These are phyloP conservation scores for Boeremia lycopersici DNA, from an alignment of 2,329 filamentous ascomycete species.

Conservation along the genomic window DNA sequence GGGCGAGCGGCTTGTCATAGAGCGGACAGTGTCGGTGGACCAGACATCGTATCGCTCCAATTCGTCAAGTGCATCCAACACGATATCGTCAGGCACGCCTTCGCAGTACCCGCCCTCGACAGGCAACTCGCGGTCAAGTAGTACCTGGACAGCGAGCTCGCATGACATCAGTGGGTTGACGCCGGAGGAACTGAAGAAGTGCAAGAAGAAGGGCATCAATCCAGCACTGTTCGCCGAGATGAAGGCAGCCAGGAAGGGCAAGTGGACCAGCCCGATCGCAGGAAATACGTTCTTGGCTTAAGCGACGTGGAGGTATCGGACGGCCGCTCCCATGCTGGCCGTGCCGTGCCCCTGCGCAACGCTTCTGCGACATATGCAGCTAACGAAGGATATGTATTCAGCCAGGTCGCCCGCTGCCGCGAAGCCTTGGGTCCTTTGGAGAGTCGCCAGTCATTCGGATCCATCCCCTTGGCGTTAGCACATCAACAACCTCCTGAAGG, in stretches of 20 bases:
- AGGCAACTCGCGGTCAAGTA: slow-evolving; percentile 29
- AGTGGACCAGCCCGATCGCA: slow-evolving; percentile 44
- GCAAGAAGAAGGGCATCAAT: slow-evolving; percentile 56
- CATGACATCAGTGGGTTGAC: slow-evolving; percentile 48
- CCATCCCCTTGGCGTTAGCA: no score
- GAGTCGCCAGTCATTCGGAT: no score
- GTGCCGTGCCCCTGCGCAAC: no score
- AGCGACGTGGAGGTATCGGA: background rate
- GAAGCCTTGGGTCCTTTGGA: no score
- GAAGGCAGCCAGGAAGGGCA: slow-evolving; percentile 52
- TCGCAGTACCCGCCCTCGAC: slow-evolving; percentile 16
- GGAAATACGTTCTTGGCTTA: slow-evolving; percentile 41
- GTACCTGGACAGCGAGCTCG: slow-evolving; percentile 50
- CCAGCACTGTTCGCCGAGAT: slow-evolving; percentile 55
- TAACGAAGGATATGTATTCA: no score
- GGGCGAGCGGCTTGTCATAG: slow-evolving; percentile 33
- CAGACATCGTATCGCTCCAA: slow-evolving; percentile 41
- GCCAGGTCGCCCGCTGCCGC: no score
- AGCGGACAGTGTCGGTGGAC: slow-evolving; percentile 42
- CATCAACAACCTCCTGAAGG: no score
- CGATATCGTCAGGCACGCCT: slow-evolving; percentile 27
- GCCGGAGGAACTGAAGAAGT: slow-evolving; percentile 51
- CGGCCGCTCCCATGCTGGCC: no score
- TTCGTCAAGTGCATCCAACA: slow-evolving; percentile 30
- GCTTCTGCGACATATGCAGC: no score